Evolutionary conservation across 2,329 filamentous ascomycete genomes (phyloP), one percentile per base, ranked within the genome.

Genomic region (Colletotrichum theobromicola): DNA sequence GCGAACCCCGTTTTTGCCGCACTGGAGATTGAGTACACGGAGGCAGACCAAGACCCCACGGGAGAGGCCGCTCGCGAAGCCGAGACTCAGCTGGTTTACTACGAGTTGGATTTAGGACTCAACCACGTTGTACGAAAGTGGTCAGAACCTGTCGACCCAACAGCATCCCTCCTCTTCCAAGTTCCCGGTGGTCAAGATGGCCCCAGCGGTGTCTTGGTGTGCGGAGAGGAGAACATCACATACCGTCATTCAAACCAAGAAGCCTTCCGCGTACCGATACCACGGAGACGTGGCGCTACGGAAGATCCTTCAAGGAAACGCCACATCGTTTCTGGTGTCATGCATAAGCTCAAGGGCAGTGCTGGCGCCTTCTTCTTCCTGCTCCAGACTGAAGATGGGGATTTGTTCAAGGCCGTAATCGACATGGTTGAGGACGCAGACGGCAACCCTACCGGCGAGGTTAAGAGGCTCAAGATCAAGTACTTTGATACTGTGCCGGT

Each of bases 81-180:
- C 61, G 96, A 98, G 83, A 98, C 98, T 75, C 92, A 94, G 78
- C 87, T 99, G 32, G 96, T 98, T 1, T 99, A 98, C 85, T 99
- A 99, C 81, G 97, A 98, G 85, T 92, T 99, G 26, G 97, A 99
- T 81, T 90, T 99, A 32, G 97, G 97, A 37, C 86, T 99, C 69
- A 99, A 99, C 80, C 97, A 99, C 82, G 97, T 99, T 46, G 95
- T 99, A 24, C 93, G 96, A 74, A 98, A 96, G 83, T 99, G 97
- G 97, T 94, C 95, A 15, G 97, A 99, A 78, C 91, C 94, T 1
- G 97, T 99, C 7, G 96, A 98, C 81, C 92, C 95, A 65, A 95
- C 94, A 0, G 94, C 97, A 1, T 95, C 94, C 28, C 92, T 97
- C 76, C 90, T 99, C 2, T 98, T 99, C 84, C 96, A 98, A 79